These are phyloP conservation scores for Cordyceps pruinosa DNA, from an alignment of 2,329 filamentous ascomycete species.

Conservation along the genomic window DNA sequence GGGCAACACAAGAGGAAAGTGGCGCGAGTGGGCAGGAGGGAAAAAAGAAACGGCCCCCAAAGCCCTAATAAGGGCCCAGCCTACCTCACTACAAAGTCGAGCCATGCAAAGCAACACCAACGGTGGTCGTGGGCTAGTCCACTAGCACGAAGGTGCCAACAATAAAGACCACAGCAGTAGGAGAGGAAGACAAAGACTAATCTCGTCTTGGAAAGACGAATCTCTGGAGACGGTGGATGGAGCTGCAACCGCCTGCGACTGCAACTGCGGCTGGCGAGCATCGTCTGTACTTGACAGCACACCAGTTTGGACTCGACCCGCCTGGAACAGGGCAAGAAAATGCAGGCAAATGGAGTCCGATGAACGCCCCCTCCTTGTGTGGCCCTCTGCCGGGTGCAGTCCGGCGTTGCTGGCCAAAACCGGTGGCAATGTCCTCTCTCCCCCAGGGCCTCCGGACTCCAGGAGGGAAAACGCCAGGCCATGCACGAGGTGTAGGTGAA, in stretches of 20 bases:
- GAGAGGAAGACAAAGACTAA: background rate
- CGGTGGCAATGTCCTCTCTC: background rate
- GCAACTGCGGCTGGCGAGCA: background rate
- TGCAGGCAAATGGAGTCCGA: constrained; percentile 4
- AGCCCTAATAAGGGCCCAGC: background rate
- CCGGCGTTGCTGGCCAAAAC: background rate
- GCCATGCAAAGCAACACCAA: background rate
- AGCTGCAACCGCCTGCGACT: background rate
- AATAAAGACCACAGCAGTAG: background rate
- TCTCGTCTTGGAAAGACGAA: background rate
- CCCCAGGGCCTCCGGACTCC: too few relatives aligned
- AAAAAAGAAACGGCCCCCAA: constrained; percentile 1
- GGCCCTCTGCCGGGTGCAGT: background rate
- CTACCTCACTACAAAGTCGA: background rate
- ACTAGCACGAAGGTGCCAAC: background rate
- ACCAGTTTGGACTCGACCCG: constrained; percentile 2
- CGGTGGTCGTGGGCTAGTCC: background rate
- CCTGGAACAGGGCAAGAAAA: background rate
- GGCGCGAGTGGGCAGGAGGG: background rate
- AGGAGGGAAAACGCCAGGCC: background rate
- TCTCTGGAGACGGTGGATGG: background rate
- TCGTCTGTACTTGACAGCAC: constrained; percentile 5
- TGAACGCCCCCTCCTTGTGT: background rate
- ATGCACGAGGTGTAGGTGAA: constrained; percentile 8
- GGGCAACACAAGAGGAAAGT: background rate